Percentiles rank a stretch among this genome's conserved stretches.
Evolutionary conservation across 2,329 filamentous ascomycete species (phyloP).

Genomic region (Sclerotinia sclerotiorum): DNA sequence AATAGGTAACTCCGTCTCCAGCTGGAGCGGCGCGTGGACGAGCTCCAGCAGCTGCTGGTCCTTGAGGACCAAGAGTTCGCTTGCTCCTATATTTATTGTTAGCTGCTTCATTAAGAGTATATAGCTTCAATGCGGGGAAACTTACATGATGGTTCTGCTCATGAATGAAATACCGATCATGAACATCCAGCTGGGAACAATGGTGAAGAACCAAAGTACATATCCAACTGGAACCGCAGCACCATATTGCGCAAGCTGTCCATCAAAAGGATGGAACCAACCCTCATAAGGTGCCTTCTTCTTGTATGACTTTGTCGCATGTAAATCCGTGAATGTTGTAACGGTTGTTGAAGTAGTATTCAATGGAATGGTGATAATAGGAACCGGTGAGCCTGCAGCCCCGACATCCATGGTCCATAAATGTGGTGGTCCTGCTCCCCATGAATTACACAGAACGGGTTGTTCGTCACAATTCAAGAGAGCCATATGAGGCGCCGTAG

Average conservation of each 20-base stretch:
- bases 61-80: conserved; percentile 24
- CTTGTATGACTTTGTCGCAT: conserved; percentile 54
- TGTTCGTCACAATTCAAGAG: conserved; percentile 73
- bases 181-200: conserved; percentile 72
- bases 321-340: conserved; percentile 61
- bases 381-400: conserved; percentile 61
- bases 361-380: conserved; percentile 63
- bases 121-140: conserved; percentile 29
- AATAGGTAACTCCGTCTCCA: conserved; percentile 31
- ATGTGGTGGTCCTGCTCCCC: conserved; percentile 63
- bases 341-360: conserved; percentile 69
- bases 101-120: conserved; percentile 21
- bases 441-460: conserved; percentile 72
- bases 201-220: conserved; percentile 62
- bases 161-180: conserved; percentile 75
- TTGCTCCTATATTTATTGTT: conserved; percentile 26
- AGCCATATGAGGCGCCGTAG: conserved; percentile 65
- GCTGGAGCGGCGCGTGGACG: conserved; percentile 34
- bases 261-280: conserved; percentile 75
- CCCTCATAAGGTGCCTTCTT: conserved; percentile 56
- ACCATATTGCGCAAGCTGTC: conserved; percentile 61
- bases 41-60: conserved; percentile 27
- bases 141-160: conserved; percentile 75
- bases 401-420: conserved; percentile 69
- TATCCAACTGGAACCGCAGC: conserved; percentile 66